Conservation (phyloP, 1,284 basidiomycete species). For the Neolentinus lepideus region DNA sequence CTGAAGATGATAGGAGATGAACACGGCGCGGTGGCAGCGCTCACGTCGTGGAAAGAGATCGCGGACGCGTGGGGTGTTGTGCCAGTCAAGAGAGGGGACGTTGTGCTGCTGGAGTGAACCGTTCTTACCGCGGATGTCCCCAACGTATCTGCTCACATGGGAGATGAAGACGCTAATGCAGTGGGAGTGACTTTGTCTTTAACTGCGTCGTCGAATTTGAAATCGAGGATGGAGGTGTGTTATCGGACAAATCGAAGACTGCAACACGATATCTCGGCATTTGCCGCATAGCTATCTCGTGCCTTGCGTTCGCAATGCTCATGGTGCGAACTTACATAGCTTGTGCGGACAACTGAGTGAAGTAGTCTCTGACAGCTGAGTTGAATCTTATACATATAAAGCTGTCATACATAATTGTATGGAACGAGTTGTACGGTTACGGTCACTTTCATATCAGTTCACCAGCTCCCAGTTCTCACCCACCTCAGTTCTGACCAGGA, state of each 20-base stretch:
- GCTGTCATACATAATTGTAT: no score
- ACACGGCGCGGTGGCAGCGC: constrained; percentile 52
- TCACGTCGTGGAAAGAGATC: constrained; percentile 69
- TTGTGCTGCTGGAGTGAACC: constrained; percentile 62
- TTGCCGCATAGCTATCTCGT: no score
- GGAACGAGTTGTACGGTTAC: no score
- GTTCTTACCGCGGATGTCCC: constrained; percentile 19
- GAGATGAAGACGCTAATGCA: constrained; percentile 29
- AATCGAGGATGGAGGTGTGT: constrained; percentile 57
- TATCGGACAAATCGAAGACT: no score
- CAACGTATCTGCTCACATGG: constrained; percentile 2
- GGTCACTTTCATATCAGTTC: neutral
- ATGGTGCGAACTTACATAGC: no score
- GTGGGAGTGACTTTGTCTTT: constrained; percentile 1
- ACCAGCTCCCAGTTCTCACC: neutral
- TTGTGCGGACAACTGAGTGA: no score
- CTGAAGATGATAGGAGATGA: constrained; percentile 66
- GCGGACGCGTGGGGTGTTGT: constrained; percentile 63
- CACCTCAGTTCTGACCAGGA: neutral
- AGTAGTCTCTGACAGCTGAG: no score
- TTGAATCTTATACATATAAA: no score
- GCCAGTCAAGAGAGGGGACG: constrained; percentile 56
- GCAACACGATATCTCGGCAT: no score
- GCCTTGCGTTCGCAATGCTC: no score
- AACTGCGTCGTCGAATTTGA: constrained; percentile 20